A percentile compares a stretch with the other conserved stretches of the same genome.
phyloP scores from a whole-genome alignment of 2,329 filamentous ascomycete genomes.

The Dothideomycetidae sp. region DNA sequence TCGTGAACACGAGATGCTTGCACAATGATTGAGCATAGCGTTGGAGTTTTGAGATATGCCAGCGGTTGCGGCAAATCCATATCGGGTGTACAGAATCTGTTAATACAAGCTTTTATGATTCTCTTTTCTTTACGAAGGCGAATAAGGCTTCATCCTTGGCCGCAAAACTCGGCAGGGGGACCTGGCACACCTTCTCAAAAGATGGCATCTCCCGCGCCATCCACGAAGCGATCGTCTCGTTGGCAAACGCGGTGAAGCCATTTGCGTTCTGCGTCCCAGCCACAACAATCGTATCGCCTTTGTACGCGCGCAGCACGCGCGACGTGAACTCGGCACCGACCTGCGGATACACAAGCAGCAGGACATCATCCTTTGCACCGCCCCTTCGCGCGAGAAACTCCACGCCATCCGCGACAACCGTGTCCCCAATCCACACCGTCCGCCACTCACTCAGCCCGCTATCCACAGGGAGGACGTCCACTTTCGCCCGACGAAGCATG shows the following conservation, averaged over 20 bases:
- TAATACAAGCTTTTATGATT: background rate
- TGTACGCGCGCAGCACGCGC: constrained; percentile 45
- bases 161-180: constrained; percentile 59
- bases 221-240: constrained; percentile 51
- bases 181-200: constrained; percentile 48
- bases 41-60: too few relatives aligned
- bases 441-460: constrained; percentile 55
- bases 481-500: constrained; percentile 48
- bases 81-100: background rate
- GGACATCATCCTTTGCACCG: constrained; percentile 41
- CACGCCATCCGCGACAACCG: constrained; percentile 45
- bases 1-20: too few relatives aligned
- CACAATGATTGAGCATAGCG: too few relatives aligned
- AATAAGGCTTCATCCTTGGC: constrained; percentile 65
- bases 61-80: too few relatives aligned
- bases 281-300: constrained; percentile 51
- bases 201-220: constrained; percentile 41
- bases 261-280: constrained; percentile 63
- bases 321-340: constrained; percentile 54
- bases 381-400: constrained; percentile 38
- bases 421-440: constrained; percentile 54
- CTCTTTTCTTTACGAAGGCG: constrained; percentile 38
- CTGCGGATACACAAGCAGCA: constrained; percentile 61
- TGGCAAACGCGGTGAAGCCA: constrained; percentile 56
- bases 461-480: constrained; percentile 47